phyloP scores from a whole-genome alignment of 495 filamentous ascomycete genomes.

The Aspergillus sclerotiicarbonarius region DNA sequence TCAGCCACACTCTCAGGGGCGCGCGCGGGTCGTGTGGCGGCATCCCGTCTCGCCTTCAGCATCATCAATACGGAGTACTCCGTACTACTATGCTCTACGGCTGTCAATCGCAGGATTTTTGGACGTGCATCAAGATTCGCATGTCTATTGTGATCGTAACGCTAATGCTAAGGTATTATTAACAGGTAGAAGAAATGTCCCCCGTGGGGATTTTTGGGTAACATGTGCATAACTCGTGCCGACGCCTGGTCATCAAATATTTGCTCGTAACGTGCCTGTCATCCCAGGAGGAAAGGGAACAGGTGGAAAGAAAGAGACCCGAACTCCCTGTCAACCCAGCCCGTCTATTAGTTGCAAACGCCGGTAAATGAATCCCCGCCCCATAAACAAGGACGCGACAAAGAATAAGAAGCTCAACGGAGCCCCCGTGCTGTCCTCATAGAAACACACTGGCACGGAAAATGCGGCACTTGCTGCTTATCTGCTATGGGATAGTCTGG shows the following conservation, averaged over 20 bases:
- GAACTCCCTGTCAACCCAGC: constrained; percentile 1
- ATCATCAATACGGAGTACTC: too few species aligned
- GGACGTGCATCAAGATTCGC: not conserved
- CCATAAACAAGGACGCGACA: not conserved
- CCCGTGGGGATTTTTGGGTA: not conserved
- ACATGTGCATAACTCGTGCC: constrained; percentile 12
- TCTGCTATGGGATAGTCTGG: not conserved
- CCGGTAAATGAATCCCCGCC: constrained; percentile 7
- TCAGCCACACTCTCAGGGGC: too few species aligned
- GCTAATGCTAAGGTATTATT: constrained; percentile 1
- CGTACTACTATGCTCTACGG: too few species aligned
- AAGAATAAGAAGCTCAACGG: not conserved
- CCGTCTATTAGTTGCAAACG: constrained; percentile 18
- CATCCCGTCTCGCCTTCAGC: too few species aligned
- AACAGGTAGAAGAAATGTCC: not conserved
- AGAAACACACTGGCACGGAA: too few species aligned
- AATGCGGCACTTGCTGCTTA: too few species aligned
- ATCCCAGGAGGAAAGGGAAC: constrained; percentile 8
- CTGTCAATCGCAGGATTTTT: not conserved
- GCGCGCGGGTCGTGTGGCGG: too few species aligned
- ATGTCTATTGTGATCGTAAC: constrained; percentile 1
- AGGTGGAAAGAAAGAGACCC: not conserved
- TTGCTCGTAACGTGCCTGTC: constrained; percentile 7
- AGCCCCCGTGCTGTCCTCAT: too few species aligned
- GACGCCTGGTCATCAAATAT: not conserved